A percentile compares a stretch with the other conserved stretches of the same genome.
Conservation (phyloP, 305 asterid genomes). For the Withania somnifera region DNA sequence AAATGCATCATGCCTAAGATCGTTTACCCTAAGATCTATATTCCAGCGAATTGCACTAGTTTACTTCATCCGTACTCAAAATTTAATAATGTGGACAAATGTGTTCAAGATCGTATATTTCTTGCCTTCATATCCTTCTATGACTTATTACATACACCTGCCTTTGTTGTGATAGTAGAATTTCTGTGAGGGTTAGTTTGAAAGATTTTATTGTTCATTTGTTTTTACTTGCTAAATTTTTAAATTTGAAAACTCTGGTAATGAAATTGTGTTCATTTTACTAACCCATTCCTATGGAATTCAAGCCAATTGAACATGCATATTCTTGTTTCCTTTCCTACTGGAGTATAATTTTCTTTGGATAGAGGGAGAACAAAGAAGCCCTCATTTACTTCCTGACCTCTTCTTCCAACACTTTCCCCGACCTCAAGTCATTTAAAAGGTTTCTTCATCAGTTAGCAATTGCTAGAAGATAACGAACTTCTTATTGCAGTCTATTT, state of each 20-base stretch:
- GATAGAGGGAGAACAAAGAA: too few relatives aligned
- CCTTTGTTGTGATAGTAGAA: background rate
- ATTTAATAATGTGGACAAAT: slow-evolving; percentile 84
- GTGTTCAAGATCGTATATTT: slow-evolving; percentile 81
- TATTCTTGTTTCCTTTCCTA: background rate
- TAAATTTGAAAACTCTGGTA: background rate
- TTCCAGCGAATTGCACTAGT: background rate
- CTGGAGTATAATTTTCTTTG: background rate
- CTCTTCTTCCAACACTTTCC: too few relatives aligned
- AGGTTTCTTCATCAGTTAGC: too few relatives aligned
- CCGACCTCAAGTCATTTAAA: too few relatives aligned
- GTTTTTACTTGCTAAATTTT: background rate
- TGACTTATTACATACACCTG: background rate
- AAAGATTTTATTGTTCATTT: background rate
- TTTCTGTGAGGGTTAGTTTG: background rate
- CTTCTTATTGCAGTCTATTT: too few relatives aligned
- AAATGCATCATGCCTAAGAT: background rate
- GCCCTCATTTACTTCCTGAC: too few relatives aligned
- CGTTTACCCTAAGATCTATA: background rate
- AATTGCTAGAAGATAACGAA: too few relatives aligned
- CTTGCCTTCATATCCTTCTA: slow-evolving; percentile 1
- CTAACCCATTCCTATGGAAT: background rate
- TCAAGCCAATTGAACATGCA: background rate
- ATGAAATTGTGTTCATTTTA: background rate
- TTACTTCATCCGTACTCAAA: background rate